These are phyloP conservation scores for Chloropicon primus DNA, from an alignment of 139 green algal genomes.

Conservation along the genomic window DNA sequence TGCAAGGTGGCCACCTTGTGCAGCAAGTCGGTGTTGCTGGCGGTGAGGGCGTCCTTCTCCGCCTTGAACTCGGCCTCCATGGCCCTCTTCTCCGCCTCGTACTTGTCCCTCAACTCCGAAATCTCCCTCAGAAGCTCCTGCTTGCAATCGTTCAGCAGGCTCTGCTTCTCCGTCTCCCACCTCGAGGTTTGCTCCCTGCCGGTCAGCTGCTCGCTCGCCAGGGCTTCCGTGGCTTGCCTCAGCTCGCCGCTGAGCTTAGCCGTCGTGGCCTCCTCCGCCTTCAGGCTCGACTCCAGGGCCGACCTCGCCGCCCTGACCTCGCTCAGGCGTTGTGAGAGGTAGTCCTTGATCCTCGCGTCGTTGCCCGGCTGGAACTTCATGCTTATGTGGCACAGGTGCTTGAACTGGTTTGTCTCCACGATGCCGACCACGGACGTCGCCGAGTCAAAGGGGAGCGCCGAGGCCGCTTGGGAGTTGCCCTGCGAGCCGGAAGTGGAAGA, in stretches of 20 bases:
- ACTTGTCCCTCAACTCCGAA: not conserved
- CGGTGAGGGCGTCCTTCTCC: not conserved
- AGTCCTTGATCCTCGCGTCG: conserved; percentile 63
- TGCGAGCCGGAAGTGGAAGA: not conserved
- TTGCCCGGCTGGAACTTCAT: conserved; percentile 65
- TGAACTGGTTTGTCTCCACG: conserved; percentile 90
- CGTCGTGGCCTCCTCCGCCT: conserved; percentile 20
- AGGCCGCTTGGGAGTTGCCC: no score
- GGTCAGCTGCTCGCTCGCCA: conserved; percentile 15
- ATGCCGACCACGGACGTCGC: conserved; percentile 47
- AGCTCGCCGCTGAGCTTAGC: conserved; percentile 8
- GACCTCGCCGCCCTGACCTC: conserved; percentile 22
- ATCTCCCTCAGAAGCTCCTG: not conserved
- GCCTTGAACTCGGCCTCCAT: not conserved
- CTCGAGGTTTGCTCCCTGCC: conserved; percentile 30
- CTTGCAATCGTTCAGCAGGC: conserved; percentile 22
- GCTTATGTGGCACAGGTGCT: conserved; percentile 76
- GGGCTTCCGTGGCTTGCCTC: conserved; percentile 23
- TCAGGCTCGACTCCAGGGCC: not conserved
- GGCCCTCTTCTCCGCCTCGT: not conserved
- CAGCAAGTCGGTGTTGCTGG: not conserved
- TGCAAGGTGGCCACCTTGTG: conserved; percentile 24
- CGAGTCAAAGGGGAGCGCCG: no score
- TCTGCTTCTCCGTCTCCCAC: conserved; percentile 15
- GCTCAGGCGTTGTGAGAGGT: conserved; percentile 1